Evolutionary conservation across 495 filamentous ascomycete genomes (phyloP), one percentile per base, ranked within the genome.

Genomic region (Cryomyces minteri): DNA sequence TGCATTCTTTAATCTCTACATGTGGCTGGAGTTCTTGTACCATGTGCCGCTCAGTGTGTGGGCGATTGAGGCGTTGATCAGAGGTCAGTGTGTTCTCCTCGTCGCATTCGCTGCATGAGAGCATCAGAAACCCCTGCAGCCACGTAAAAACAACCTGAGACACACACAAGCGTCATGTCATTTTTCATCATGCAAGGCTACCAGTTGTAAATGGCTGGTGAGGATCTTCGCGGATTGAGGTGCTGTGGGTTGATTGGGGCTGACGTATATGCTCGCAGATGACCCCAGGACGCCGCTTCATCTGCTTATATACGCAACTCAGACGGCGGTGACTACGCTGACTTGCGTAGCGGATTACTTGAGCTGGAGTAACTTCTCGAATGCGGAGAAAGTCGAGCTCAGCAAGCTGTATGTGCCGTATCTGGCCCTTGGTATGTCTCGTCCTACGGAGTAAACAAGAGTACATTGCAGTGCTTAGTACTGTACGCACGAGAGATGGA

Each of bases 331-430:
- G 46, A 87, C 86, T 0, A 84, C 86, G 0, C 49, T 72, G 4
- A 72, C 76, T 4, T 92, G 84, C 61, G 70, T 83, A 31, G 63
- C 67, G 7, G 74, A 77, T 39, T 68, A 72, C 39, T 65, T 61
- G 40, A 53, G 51, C 43, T 66, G 62, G 63, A 18, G 18, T n/a
- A 48, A 14, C 32, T 53, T 59, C 41, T 54, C 36, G 25, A 42
- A 42, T 42, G 55, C 51, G 4, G 61, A 77, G 49, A 79, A 76
- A 51, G 51, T 69, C 45, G 75, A 75, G 49, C 54, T 77, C 44
- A 71, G 68, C 1, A 68, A 68, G 49, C 57, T 84, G 9, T 88
- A 87, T 58, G 74, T 69, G 10, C 80, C 80, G 5, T 93, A 84
- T 68, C 58, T 84, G 32, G 67, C 72, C 29, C 55, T 88, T 32